Percentiles rank a stretch among this genome's conserved stretches.
These are phyloP conservation scores for Diaporthe caulivora DNA, from an alignment of 2,329 filamentous ascomycete species.

Conservation along the genomic window DNA sequence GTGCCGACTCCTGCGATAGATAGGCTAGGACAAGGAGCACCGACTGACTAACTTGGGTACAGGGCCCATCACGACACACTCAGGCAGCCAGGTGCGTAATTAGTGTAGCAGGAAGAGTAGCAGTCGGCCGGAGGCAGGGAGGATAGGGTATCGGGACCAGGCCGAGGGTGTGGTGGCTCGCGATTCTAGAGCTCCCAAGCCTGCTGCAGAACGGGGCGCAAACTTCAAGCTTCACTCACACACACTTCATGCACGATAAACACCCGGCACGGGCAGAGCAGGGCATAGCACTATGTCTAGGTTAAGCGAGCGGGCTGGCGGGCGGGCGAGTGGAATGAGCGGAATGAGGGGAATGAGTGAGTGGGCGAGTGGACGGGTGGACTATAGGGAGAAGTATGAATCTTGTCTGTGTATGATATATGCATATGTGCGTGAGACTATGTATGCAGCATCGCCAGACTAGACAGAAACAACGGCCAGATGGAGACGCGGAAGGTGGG, in stretches of 20 bases:
- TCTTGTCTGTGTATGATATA: background rate
- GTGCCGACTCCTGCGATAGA: conserved; percentile 19
- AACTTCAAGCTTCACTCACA: conserved; percentile 17
- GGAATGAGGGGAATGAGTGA: background rate
- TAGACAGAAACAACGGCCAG: conserved; percentile 5
- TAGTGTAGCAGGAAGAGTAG: background rate
- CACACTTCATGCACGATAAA: conserved; percentile 25
- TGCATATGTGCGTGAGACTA: background rate
- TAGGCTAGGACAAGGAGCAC: conserved; percentile 9
- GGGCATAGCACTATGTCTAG: background rate
- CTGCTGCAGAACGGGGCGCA: conserved; percentile 9
- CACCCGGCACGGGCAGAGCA: conserved; percentile 14
- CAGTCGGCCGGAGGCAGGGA: background rate
- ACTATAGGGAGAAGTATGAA: background rate
- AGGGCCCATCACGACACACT: background rate
- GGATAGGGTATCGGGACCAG: conserved; percentile 14
- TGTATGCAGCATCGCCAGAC: background rate
- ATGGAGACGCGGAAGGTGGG: background rate
- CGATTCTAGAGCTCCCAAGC: conserved; percentile 16
- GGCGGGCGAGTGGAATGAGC: conserved; percentile 1
- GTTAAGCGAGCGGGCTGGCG: background rate
- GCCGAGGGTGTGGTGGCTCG: conserved; percentile 17
- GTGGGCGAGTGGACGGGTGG: background rate
- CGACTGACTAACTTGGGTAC: conserved; percentile 11
- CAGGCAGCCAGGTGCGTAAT: background rate